Evolutionary conservation across 2,329 filamentous ascomycete genomes (phyloP).

Genomic region (Colletotrichum euphorbiae): DNA sequence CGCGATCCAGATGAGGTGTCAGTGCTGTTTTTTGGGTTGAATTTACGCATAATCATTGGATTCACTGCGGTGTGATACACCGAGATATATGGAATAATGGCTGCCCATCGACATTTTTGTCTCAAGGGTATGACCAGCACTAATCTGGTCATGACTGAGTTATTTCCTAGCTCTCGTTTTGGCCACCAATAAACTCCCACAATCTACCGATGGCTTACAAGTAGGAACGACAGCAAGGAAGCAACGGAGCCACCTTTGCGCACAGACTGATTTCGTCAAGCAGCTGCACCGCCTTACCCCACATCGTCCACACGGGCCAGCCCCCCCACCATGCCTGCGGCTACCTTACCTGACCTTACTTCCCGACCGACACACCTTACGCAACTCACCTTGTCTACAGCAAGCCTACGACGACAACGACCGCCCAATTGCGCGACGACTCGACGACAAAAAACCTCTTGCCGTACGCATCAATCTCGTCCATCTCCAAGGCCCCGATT

Average conservation of each 20-base stretch:
- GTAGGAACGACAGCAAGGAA: neutral
- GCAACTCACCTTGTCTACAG: constrained; percentile 5
- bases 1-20: constrained; percentile 22
- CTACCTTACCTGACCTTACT: constrained; percentile 37
- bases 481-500: neutral
- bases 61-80: too few species aligned
- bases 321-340: constrained; percentile 37
- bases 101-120: too few species aligned
- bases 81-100: too few species aligned
- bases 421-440: constrained; percentile 4
- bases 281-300: constrained; percentile 38
- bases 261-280: constrained; percentile 23
- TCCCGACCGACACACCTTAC: neutral
- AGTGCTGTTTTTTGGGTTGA: constrained; percentile 20
- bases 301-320: constrained; percentile 33
- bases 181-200: too few species aligned
- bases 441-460: neutral
- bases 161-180: too few species aligned
- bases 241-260: neutral
- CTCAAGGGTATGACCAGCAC: too few species aligned
- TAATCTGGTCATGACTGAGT: too few species aligned
- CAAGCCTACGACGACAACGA: constrained; percentile 12
- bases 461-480: rapidly evolving
- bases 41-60: constrained; percentile 17
- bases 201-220: too few species aligned